Evolutionary conservation across 495 filamentous ascomycete genomes (phyloP), one percentile per base, ranked within the genome.

Genomic region (Penicillium bialowiezense): DNA sequence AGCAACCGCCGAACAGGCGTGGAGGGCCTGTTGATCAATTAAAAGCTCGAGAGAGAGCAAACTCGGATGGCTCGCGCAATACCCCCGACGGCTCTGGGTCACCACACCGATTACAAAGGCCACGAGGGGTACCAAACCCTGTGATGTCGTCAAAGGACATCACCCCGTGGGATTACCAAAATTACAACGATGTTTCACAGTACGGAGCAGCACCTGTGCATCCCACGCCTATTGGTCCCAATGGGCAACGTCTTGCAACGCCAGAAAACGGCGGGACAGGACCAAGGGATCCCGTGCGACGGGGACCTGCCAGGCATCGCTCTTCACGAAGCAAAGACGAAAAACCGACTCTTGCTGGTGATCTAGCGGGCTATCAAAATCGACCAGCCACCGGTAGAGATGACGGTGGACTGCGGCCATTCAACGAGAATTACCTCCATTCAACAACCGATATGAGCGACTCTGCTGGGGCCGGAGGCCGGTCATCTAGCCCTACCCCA

Each of bases 91-190:
- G 45, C 5, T 55, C 60, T 55, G 85, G 84, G 33, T 70, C 75
- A n/a, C 89, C 87, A 13, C 86, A 88, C 5, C 73, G 77, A 20
- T 75, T 71, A 33, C 88, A 89, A 5, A 74, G 90, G 43, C 88
- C 91, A 45, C 78, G 87, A 39, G 41, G n/a, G n/a, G n/a, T n/a
- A n/a, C n/a, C 61, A 8, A 51, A 49, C 35, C 92, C 85, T 15
- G 89, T 92, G n/a, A 74, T 89, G 33, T 90, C 91, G 28, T 91
- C 91, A 12, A 91, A 88, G 60, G 93, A 97, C 60, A 89, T 98
- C 41, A 91, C 92, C 18, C 93, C 93, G 10, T 98, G 96, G 82
- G 73, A 95, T 36, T 97, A 91, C 68, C 93, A 98, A 69, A 89
- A 93, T 62, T 83, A 78, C 53, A 83, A 91, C 64, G 90, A 95